Percentiles rank a stretch among this genome's conserved stretches.
phyloP scores from a whole-genome alignment of 768 basidiomycete genomes.

The Leccinum rimulosum region DNA sequence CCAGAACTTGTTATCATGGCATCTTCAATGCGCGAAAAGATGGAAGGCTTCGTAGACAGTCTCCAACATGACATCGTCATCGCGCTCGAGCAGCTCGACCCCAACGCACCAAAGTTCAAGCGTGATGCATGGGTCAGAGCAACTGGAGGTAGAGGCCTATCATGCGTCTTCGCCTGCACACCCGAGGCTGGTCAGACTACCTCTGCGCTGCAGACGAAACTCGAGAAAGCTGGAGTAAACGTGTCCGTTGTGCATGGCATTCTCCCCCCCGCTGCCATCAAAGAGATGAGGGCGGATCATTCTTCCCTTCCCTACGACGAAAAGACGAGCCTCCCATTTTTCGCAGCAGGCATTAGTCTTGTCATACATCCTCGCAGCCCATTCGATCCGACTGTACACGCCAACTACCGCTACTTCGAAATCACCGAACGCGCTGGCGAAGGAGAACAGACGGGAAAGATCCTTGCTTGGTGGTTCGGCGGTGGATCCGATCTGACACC shows the following conservation, averaged over 20 bases:
- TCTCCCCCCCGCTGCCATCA: slow-evolving; percentile 85
- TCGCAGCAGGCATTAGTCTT: slow-evolving; percentile 88
- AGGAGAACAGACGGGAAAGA: slow-evolving; percentile 42
- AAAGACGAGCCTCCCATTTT: slow-evolving; percentile 77
- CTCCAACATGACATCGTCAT: slow-evolving; percentile 81
- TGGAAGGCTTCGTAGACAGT: slow-evolving; percentile 70
- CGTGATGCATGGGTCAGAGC: slow-evolving; percentile 77
- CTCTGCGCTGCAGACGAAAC: slow-evolving; percentile 45
- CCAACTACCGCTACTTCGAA: slow-evolving; percentile 98
- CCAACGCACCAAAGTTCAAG: slow-evolving; percentile 66
- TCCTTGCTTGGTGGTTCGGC: slow-evolving; percentile 97
- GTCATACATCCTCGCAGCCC: slow-evolving; percentile 95
- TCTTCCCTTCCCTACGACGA: slow-evolving; percentile 62
- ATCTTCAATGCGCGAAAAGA: slow-evolving; percentile 65
- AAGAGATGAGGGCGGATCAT: slow-evolving; percentile 95
- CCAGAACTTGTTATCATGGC: slow-evolving; percentile 9
- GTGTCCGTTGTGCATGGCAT: slow-evolving; percentile 87
- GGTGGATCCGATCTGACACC: slow-evolving; percentile 96
- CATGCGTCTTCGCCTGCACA: slow-evolving; percentile 73
- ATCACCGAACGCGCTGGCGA: slow-evolving; percentile 53
- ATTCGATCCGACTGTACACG: slow-evolving; percentile 89
- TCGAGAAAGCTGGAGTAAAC: slow-evolving; percentile 97
- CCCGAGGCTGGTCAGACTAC: slow-evolving; percentile 30
- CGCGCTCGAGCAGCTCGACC: slow-evolving; percentile 77
- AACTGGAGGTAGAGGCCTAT: slow-evolving; percentile 68